Conservation (phyloP, 1,284 basidiomycete species). For the Sanguinoderma infundibulare region DNA sequence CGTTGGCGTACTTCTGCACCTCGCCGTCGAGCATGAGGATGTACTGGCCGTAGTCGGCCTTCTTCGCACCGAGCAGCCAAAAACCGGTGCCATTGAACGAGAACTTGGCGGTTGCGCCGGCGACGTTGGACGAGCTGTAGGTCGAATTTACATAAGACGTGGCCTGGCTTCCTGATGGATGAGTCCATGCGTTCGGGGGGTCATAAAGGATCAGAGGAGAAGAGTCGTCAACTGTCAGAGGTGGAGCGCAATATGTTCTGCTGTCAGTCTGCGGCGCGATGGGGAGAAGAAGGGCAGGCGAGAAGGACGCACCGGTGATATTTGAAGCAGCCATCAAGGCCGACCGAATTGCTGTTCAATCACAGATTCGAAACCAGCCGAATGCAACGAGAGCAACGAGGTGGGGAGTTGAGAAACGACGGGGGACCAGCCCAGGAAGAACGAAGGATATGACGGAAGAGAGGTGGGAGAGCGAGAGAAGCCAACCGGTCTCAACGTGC, state of each 20-base stretch:
- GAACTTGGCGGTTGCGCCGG: conserved; percentile 32
- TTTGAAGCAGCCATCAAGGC: conserved; percentile 42
- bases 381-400: conserved; percentile 23
- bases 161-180: conserved; percentile 21
- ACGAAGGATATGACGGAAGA: too few relatives aligned
- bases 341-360: conserved; percentile 4
- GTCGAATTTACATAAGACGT: conserved; percentile 29
- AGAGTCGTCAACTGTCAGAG: conserved; percentile 36
- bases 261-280: conserved; percentile 5
- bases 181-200: conserved; percentile 33
- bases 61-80: conserved; percentile 51
- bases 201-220: conserved; percentile 36
- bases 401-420: conserved; percentile 9
- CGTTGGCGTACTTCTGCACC: conserved; percentile 40
- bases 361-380: conserved; percentile 9
- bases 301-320: conserved; percentile 34
- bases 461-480: too few relatives aligned
- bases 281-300: conserved; percentile 14
- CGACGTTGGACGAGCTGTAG: conserved; percentile 28
- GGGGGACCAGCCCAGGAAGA: conserved; percentile 34
- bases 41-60: conserved; percentile 54
- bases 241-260: too few relatives aligned
- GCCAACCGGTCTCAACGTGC: too few relatives aligned
- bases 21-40: conserved; percentile 50
- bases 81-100: conserved; percentile 53